A percentile compares a stretch with the other conserved stretches of the same genome.
phyloP scores from a whole-genome alignment of 352 stramenopile genomes.

The Phytopythium cucurbitacearum region DNA sequence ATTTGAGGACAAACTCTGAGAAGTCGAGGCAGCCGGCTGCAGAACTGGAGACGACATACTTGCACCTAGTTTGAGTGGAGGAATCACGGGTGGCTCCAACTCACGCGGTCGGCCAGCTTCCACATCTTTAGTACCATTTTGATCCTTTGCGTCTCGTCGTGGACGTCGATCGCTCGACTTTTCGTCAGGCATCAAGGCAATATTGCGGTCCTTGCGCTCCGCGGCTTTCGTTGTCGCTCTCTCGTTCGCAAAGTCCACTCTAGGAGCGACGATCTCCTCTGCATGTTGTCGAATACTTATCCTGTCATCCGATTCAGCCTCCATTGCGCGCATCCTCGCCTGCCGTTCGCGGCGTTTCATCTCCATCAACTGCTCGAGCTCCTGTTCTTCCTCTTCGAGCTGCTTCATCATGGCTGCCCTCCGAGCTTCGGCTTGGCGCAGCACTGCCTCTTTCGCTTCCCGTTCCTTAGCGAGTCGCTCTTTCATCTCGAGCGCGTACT shows the following conservation, averaged over 20 bases:
- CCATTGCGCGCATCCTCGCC: slow-evolving; percentile 42
- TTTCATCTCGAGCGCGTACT: slow-evolving; percentile 53
- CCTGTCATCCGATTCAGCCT: slow-evolving; percentile 20
- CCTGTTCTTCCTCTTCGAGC: slow-evolving; percentile 68
- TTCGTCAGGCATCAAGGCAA: too few species aligned
- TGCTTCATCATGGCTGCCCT: slow-evolving; percentile 53
- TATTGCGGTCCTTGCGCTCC: too few species aligned
- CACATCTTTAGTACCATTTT: neutral
- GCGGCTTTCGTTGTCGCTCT: too few species aligned
- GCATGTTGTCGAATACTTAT: neutral
- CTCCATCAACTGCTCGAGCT: slow-evolving; percentile 65
- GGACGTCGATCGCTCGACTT: too few species aligned
- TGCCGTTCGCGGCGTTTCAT: slow-evolving; percentile 55
- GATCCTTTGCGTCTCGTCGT: neutral
- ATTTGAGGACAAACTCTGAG: neutral
- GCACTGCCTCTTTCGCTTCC: slow-evolving; percentile 38
- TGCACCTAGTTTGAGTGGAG: slow-evolving; percentile 16
- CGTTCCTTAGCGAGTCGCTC: slow-evolving; percentile 35
- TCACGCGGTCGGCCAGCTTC: too few species aligned
- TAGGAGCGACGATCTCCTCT: neutral
- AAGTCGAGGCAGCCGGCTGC: neutral
- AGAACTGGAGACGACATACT: neutral
- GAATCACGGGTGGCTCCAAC: slow-evolving; percentile 10
- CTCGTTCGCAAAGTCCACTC: too few species aligned
- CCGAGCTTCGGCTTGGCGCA: slow-evolving; percentile 49